Evolutionary conservation across 1,284 basidiomycete species (phyloP), one percentile per base, ranked within the genome.

Genomic region (Peniophora sp.): DNA sequence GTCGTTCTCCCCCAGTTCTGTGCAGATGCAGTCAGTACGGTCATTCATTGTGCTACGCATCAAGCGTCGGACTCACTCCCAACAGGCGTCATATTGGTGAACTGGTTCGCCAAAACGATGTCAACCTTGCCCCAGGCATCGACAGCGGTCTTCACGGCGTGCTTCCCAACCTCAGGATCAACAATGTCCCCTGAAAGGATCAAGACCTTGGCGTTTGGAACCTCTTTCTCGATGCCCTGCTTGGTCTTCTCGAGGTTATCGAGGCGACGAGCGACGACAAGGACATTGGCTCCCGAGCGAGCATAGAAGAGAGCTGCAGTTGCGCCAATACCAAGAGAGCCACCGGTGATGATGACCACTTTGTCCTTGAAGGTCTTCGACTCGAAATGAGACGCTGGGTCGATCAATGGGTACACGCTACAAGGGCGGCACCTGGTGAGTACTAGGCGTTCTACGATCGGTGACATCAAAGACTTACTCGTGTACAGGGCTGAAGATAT

Each of bases 271-370:
- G 20, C 17, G 43, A 45, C 10, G 23, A 45, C 9, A 3, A 45
- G 14, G 8, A 45, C 20, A 3, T 22, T 22, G 9, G 43, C 43
- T 10, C 43, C 43, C 20, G 43, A 10, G 3, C 20, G 10, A 10
- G 43, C 43, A 20, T 45, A 45, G 43, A 45, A 45, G 23, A 45
- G 43, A 9, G 43, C 43, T n/a, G 20, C 22, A n/a, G 20, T 45
- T 10, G 22, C n/a, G 23, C 43, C 43, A 9, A 45, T 17, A n/a
- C 43, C 43, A 24, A n/a, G 18, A 9, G 43, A 45, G 5, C 9
- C 18, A 20, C 43, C 43, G 20, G 43, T 45, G 43, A 45, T 24
- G 23, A 45, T n/a, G 23, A 45, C 43, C 9, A 45, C 43, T 45
- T 45, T n/a, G n/a, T 22, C 43, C n/a, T 17, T 24, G 43, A 23